Conservation (phyloP, 169 alveolate genomes). For the Perkinsus marinus region DNA sequence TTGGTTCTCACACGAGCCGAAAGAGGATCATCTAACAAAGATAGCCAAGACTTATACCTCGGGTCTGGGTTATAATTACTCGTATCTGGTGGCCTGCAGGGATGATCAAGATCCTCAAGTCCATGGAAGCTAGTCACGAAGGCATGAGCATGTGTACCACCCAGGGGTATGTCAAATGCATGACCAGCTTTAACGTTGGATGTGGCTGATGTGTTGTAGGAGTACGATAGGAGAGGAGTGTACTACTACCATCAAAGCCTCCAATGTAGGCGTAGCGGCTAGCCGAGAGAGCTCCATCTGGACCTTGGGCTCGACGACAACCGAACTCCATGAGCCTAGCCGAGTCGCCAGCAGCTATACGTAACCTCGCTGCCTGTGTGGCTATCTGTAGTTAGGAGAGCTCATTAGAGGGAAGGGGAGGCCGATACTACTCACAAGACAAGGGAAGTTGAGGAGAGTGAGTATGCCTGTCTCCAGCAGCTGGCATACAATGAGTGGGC, state of each 20-base stretch:
- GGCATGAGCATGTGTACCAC: constrained; percentile 70
- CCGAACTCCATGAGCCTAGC: not conserved
- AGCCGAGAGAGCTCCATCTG: constrained; percentile 78
- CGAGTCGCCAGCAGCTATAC: not conserved
- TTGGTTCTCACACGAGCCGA: not conserved
- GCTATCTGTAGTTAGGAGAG: not conserved
- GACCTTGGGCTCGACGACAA: constrained; percentile 40
- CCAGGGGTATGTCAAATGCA: constrained; percentile 26
- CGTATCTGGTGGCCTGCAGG: not conserved
- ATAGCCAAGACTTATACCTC: too few relatives aligned
- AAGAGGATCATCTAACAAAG: not conserved
- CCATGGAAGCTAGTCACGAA: constrained; percentile 38
- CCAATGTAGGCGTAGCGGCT: constrained; percentile 55
- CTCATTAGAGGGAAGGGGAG: not conserved
- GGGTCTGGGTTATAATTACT: not conserved
- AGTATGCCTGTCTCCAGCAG: constrained; percentile 66
- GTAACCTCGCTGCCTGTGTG: not conserved
- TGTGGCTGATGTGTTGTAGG: not conserved
- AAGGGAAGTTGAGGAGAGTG: constrained; percentile 58
- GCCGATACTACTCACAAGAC: constrained; percentile 54
- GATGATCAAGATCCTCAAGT: not conserved
- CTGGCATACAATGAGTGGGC: constrained; percentile 65
- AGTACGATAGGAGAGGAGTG: not conserved
- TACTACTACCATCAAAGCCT: constrained; percentile 52
- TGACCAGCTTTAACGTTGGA: constrained; percentile 46